These are phyloP conservation scores for Scedosporium dehoogii DNA, from an alignment of 2,329 filamentous ascomycete species.

Conservation along the genomic window DNA sequence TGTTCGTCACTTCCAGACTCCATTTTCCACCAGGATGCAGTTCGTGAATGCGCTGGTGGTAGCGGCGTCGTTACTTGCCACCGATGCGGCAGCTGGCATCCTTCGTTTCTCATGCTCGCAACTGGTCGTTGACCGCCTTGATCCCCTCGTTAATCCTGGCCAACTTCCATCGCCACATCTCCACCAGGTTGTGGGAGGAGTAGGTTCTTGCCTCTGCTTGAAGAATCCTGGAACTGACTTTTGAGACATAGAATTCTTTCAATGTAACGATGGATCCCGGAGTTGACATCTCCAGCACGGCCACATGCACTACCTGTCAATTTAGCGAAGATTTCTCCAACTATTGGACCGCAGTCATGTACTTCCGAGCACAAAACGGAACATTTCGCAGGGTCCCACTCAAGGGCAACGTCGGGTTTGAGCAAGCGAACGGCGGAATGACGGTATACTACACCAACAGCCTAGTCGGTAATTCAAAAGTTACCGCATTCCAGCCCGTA, in stretches of 20 bases:
- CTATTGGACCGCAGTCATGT: conserved; percentile 24
- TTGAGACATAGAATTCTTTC: too few relatives aligned
- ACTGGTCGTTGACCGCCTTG: conserved; percentile 29
- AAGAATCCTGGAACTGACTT: too few relatives aligned
- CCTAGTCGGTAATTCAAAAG: conserved; percentile 17
- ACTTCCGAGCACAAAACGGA: conserved; percentile 25
- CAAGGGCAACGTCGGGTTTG: conserved; percentile 35
- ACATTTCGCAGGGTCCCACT: conserved; percentile 55
- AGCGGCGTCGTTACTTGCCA: too few relatives aligned
- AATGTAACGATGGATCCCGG: neutral
- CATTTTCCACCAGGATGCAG: too few relatives aligned
- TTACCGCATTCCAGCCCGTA: conserved; percentile 18
- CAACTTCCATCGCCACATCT: conserved; percentile 23
- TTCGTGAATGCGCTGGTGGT: too few relatives aligned
- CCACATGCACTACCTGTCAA: conserved; percentile 17
- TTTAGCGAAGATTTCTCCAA: conserved; percentile 22
- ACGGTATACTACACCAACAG: conserved; percentile 30
- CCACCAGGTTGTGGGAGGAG: conserved; percentile 29
- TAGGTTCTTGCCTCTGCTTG: too few relatives aligned
- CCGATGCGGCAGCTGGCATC: neutral
- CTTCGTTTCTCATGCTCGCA: conserved; percentile 33
- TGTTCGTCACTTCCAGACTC: too few relatives aligned
- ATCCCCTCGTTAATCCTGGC: conserved; percentile 10
- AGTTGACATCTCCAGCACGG: neutral
- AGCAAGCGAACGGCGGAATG: conserved; percentile 21